Evolutionary conservation across 1,284 basidiomycete genomes (phyloP).

Genomic region (Caloboletus inedulis): DNA sequence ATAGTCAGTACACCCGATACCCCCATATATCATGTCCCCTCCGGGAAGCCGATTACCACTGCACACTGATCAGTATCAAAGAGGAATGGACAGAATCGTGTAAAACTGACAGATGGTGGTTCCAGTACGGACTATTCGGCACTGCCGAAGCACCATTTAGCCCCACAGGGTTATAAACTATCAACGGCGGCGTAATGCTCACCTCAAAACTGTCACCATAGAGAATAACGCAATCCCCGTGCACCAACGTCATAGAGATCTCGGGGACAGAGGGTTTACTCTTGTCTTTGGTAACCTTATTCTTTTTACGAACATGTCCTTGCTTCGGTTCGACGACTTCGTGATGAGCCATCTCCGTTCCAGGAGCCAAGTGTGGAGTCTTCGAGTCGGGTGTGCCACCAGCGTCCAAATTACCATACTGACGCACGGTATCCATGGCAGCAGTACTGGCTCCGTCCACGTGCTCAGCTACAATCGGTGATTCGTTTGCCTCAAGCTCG

Average conservation of each 20-base stretch:
- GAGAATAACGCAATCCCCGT: slow-evolving; percentile 54
- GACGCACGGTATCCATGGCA: slow-evolving; percentile 6
- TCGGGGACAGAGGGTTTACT: slow-evolving; percentile 19
- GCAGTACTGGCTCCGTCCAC: not conserved
- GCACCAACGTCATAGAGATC: slow-evolving; percentile 49
- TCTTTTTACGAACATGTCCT: slow-evolving; percentile 10
- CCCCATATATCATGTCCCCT: slow-evolving; percentile 11
- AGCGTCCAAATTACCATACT: not conserved
- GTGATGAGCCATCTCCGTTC: not conserved
- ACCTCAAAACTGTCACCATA: slow-evolving; percentile 55
- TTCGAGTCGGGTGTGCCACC: not conserved
- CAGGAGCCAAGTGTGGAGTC: not conserved
- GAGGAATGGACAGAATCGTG: not conserved
- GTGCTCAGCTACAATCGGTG: slow-evolving; percentile 2
- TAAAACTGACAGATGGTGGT: slow-evolving; percentile 32
- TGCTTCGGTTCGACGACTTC: slow-evolving; percentile 7
- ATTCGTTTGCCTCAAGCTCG: not conserved
- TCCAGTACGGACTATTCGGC: slow-evolving; percentile 30
- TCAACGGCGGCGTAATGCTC: slow-evolving; percentile 14
- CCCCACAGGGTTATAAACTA: not conserved
- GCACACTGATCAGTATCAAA: slow-evolving; percentile 8
- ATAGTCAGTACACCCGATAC: not conserved
- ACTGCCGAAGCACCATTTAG: slow-evolving; percentile 21
- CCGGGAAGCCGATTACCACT: slow-evolving; percentile 28
- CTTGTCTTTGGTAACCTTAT: slow-evolving; percentile 19